A percentile compares a stretch with the other conserved stretches of the same genome.
Evolutionary conservation across 345 rosid genomes (phyloP).

Genomic region (Eutrema japonicum): DNA sequence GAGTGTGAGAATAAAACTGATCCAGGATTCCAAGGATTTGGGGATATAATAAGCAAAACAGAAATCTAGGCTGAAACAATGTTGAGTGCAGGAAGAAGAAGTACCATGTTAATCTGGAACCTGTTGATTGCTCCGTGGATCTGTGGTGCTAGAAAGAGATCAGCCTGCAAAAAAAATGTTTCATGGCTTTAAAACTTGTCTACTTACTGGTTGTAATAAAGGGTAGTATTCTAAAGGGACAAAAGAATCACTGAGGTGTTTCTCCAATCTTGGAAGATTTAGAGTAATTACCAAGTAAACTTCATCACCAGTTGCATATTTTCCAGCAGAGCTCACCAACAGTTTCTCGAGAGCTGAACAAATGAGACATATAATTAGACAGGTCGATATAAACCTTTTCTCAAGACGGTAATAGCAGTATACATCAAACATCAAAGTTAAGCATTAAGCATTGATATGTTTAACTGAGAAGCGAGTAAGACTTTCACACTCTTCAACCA

Average conservation of each 20-base stretch:
- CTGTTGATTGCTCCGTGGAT: slow-evolving; percentile 53
- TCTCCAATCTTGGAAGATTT: neutral
- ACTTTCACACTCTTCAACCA: neutral
- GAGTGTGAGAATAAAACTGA: neutral
- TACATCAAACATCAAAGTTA: neutral
- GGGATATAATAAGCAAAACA: neutral
- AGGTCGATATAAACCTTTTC: neutral
- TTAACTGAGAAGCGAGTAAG: slow-evolving; percentile 6
- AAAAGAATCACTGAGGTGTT: slow-evolving; percentile 1
- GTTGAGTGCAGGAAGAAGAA: neutral
- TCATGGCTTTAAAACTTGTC: slow-evolving; percentile 8
- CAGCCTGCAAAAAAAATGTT: slow-evolving; percentile 63
- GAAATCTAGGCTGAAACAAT: neutral
- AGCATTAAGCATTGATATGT: slow-evolving; percentile 8
- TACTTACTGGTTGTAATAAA: neutral
- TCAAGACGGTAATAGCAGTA: neutral
- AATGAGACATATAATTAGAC: slow-evolving; percentile 10
- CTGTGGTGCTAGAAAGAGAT: slow-evolving; percentile 79
- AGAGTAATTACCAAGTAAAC: slow-evolving; percentile 59
- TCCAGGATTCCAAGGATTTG: neutral
- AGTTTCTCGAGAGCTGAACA: slow-evolving; percentile 73
- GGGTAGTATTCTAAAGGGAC: neutral
- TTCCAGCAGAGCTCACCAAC: slow-evolving; percentile 62
- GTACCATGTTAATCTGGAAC: slow-evolving; percentile 80
- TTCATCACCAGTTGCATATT: slow-evolving; percentile 77